phyloP scores from a whole-genome alignment of 2,329 filamentous ascomycete species.

The Alternaria rosae region DNA sequence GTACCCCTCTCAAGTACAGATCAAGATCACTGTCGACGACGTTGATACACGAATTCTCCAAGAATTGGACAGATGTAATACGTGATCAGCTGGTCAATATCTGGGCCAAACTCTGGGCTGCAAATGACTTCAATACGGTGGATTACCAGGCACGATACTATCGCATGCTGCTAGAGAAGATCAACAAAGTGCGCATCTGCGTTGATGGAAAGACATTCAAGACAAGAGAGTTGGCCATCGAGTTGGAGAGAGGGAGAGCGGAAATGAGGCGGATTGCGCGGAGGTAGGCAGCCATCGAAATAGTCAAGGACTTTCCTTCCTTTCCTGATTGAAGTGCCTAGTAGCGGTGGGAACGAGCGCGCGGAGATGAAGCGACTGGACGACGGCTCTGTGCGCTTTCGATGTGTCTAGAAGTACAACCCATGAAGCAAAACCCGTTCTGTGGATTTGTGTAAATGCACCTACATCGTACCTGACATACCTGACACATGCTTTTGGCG shows the following conservation, averaged over 20 bases:
- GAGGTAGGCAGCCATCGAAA: constrained; percentile 23
- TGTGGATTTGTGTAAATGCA: constrained; percentile 1
- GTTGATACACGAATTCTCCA: not conserved
- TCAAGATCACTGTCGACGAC: not conserved
- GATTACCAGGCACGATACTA: constrained; percentile 29
- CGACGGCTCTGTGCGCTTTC: constrained; percentile 3
- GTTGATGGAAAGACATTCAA: constrained; percentile 37
- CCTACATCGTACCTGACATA: not conserved
- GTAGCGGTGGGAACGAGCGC: not conserved
- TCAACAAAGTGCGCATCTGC: constrained; percentile 42
- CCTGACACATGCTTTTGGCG: not conserved
- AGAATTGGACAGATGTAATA: not conserved
- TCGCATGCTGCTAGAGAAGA: constrained; percentile 35
- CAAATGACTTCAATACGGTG: constrained; percentile 29
- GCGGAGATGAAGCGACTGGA: constrained; percentile 1
- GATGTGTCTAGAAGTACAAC: constrained; percentile 1
- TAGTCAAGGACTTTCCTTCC: not conserved
- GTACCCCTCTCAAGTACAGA: not conserved
- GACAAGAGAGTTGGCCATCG: constrained; percentile 37
- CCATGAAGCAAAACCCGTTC: constrained; percentile 1
- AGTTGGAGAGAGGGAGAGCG: constrained; percentile 43
- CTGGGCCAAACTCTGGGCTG: constrained; percentile 45
- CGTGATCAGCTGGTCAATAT: constrained; percentile 36
- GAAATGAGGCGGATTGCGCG: constrained; percentile 38
- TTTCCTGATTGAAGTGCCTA: not conserved